These are phyloP conservation scores for Solanum bulbocastanum DNA, from an alignment of 257 asterid genomes.

Conservation along the genomic window DNA sequence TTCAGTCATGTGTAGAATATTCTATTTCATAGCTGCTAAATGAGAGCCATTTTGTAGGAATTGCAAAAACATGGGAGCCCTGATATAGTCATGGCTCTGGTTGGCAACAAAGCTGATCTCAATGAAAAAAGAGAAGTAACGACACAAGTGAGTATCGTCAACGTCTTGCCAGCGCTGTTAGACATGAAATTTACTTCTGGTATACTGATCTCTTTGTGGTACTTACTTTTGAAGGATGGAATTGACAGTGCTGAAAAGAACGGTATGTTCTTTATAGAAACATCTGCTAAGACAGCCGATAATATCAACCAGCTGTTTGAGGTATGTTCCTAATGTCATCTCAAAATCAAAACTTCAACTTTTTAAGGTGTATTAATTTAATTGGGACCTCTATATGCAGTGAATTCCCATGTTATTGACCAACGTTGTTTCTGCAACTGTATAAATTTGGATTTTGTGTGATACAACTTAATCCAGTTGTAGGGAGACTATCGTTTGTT, in stretches of 20 bases:
- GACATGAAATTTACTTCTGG: not conserved
- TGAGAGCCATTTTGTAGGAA: constrained; percentile 35
- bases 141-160: constrained; percentile 44
- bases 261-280: constrained; percentile 95
- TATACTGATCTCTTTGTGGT: not conserved
- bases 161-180: not conserved
- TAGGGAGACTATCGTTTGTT: not conserved
- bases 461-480: not conserved
- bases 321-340: constrained; percentile 29
- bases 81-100: constrained; percentile 92
- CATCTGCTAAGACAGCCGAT: constrained; percentile 99
- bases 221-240: constrained; percentile 49
- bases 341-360: not conserved
- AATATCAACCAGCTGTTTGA: constrained; percentile 97
- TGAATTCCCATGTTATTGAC: not conserved
- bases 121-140: constrained; percentile 80
- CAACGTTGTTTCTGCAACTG: not conserved
- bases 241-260: constrained; percentile 83
- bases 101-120: constrained; percentile 97
- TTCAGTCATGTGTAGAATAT: not conserved
- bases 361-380: not conserved
- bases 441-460: not conserved
- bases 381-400: not conserved
- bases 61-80: constrained; percentile 96
- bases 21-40: not conserved